Base-by-base conservation (phyloP, 176 grass and related monocot species). In the Avena insularis region DNA sequence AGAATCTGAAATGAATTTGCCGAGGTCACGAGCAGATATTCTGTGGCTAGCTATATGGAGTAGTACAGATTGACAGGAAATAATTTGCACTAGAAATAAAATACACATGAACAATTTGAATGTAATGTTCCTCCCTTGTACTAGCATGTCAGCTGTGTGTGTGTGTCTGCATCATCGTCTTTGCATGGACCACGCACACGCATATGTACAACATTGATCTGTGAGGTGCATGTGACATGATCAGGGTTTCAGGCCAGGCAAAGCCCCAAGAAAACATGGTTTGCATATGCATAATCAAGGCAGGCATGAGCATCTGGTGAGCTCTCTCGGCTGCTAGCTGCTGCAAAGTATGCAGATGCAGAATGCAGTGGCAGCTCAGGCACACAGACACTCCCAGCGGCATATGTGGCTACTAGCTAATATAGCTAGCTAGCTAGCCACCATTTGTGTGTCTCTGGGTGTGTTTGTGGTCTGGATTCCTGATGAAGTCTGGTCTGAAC, bases 101-200 rank as follows among this genome's bases (percentile, higher is more conserved):
- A 43, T 29, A 29, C 47, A 60, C 67, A 74, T 66, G 71, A 56
- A 78, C 79, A 50, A 79, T 72, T 83, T 87, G 72, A 84, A 83
- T 87, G 74, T 81, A 83, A 56, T 67, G 33, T 79, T 79, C 66
- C 66, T 78, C 79, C 84, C 84, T 79, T 90, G 59, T 78, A 29
- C 29, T 29, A 83, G 61, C 72, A 59, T 55, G 64, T 23, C 84
- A 86, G 33, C 12, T 29, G 29, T 29, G 29, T 29, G 23, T 47
- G 21, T 82, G 71, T 70, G 64, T 21, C 57, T 86, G 63, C 17
- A 27, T 25, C 53, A 64, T 71, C 40, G 40, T 43, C 68, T 71
- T 67, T 71, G 53, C 29, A 29, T 85, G 88, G 85, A 80, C 89
- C 85, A 75, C 72, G 47, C 72, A 53, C 72, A 84, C 89, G 79